phyloP scores from a whole-genome alignment of 163 green algal genomes.

The Smithsoniella earleae region DNA sequence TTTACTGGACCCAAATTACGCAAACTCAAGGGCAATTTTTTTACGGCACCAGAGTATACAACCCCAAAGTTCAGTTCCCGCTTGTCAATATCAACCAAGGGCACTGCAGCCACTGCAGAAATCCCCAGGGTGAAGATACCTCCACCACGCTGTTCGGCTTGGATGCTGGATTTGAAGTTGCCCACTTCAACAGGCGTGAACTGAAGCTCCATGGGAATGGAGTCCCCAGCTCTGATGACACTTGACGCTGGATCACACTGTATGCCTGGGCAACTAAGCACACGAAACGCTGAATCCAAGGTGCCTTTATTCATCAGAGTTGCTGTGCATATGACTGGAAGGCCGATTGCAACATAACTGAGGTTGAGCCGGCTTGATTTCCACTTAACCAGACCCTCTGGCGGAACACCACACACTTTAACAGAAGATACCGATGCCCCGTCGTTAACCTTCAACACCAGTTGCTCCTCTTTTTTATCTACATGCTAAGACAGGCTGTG shows the following conservation, averaged over 20 bases:
- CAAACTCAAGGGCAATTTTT: conserved; percentile 1
- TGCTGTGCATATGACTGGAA: neutral
- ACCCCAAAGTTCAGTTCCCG: neutral
- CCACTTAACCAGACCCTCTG: neutral
- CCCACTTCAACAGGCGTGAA: conserved; percentile 5
- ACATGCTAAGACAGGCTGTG: no score
- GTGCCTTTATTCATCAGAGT: neutral
- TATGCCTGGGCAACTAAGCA: neutral
- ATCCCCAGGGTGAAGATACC: neutral
- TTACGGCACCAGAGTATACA: conserved; percentile 5
- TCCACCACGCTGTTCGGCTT: conserved; percentile 4
- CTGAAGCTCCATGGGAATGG: neutral
- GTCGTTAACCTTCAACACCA: neutral
- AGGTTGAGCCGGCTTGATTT: neutral
- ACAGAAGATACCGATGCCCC: neutral
- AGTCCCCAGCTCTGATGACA: neutral
- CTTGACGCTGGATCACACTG: neutral
- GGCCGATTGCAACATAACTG: neutral
- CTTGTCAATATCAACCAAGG: neutral
- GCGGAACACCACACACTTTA: neutral
- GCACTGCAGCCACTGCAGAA: neutral
- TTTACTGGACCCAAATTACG: neutral
- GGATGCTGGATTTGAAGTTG: neutral
- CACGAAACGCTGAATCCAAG: neutral
- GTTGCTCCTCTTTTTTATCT: neutral